These are phyloP conservation scores for Xylariaceae sp. DNA, from an alignment of 2,329 filamentous ascomycete genomes.

Conservation along the genomic window DNA sequence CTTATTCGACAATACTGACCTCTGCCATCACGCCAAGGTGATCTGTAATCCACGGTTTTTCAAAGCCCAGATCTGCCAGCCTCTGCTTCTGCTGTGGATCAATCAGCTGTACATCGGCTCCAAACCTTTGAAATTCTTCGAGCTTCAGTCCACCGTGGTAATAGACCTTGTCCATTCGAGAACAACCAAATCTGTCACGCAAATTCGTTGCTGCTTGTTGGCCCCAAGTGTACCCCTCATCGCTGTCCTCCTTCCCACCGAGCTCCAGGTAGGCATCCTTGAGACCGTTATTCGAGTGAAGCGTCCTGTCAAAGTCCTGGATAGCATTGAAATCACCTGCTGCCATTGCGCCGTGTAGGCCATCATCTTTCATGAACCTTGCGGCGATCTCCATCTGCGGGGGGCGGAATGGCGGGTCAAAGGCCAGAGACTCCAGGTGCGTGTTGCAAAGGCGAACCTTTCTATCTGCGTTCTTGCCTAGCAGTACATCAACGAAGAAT, in stretches of 20 bases:
- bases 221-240: conserved; percentile 51
- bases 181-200: conserved; percentile 39
- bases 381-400: conserved; percentile 19
- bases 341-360: conserved; percentile 37
- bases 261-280: conserved; percentile 47
- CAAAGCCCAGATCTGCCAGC: conserved; percentile 24
- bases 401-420: conserved; percentile 19
- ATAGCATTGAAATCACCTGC: conserved; percentile 56
- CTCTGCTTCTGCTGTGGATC: conserved; percentile 25
- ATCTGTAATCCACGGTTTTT: conserved; percentile 44
- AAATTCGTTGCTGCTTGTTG: conserved; percentile 40
- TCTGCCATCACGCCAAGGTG: conserved; percentile 40
- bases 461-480: conserved; percentile 12
- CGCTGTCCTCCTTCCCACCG: conserved; percentile 42
- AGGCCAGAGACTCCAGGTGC: conserved; percentile 26
- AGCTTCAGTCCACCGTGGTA: conserved; percentile 32
- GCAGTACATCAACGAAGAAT: conserved; percentile 44
- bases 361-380: conserved; percentile 16
- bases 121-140: conserved; percentile 38
- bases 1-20: conserved; percentile 12
- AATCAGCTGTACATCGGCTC: conserved; percentile 37
- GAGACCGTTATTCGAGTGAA: conserved; percentile 42
- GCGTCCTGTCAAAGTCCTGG: conserved; percentile 42
- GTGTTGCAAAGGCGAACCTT: conserved; percentile 22
- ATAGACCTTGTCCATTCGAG: conserved; percentile 49